Base-by-base conservation (phyloP, 139 green algal genomes). In the Closterium sp. region DNA sequence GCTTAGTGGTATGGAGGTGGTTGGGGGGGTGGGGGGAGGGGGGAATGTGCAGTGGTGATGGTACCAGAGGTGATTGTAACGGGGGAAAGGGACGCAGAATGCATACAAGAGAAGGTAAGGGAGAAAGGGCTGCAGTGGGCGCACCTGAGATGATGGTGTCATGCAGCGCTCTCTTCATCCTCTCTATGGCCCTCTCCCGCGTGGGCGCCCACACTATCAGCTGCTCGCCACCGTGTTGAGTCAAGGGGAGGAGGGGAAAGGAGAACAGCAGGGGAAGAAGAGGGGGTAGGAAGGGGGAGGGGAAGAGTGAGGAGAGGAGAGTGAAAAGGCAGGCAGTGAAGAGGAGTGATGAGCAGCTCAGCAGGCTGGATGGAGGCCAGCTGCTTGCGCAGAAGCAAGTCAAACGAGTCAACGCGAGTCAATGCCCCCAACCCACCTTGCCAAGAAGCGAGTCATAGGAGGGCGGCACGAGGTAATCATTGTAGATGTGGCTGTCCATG, bases 381-480 rank as follows among this genome's bases (percentile, higher is more conserved):
- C 85, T 30, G 24, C 79, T 86, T 86, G 79, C 79, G 24, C 4
- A 87, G 85, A 6, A 86, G 73, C 27, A 7, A 28, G 84, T 87
- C 84, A 70, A 19, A 1, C 11, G 10, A 70, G 45, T 70, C 45
- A 70, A 70, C 10, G 73, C 27, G 13, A 9, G 13, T 86, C 24
- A 28, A 28, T 6, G 6, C 4, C 6, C 27, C 73, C n/a, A n/a
- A n/a, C n/a, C 22, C 73, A 86, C 73, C 91, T 99, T 99, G 95
- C 98, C 98, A 93, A 99, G 96, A 89, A 99, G 95, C 0, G 96
- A 98, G 96, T 99, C 97, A 93, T 99, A 99, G 97, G 98, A 98
- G 50, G 98, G 97, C 22, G 98, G 98, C 93, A 99, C 96, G 87
- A 97, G 93, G 96, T 99, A 99, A 95, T 98, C 97, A 45, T 97